phyloP scores from a whole-genome alignment of 1,284 basidiomycete genomes.

The Apiotrichum akiyoshidainum region DNA sequence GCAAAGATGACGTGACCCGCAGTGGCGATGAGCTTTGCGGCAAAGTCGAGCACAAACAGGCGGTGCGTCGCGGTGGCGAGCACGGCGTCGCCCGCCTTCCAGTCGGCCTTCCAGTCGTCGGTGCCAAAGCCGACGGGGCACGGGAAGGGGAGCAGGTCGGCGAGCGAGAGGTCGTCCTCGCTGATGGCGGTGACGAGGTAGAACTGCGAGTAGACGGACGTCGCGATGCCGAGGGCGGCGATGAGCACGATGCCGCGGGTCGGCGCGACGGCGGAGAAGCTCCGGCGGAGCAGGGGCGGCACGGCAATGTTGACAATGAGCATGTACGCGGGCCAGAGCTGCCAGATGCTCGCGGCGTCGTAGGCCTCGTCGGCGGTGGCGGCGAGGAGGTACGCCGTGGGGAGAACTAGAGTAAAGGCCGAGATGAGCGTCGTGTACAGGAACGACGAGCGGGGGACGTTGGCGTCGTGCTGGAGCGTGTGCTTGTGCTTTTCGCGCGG shows the following conservation, averaged over 20 bases:
- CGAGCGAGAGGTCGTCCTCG: background rate
- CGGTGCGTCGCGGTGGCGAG: conserved; percentile 3
- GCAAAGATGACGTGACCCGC: conserved; percentile 9
- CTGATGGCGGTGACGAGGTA: background rate
- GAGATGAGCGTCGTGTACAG: conserved; percentile 16
- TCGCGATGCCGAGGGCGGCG: conserved; percentile 10
- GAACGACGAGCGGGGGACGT: conserved; percentile 15
- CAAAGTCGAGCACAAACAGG: conserved; percentile 13
- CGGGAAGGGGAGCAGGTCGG: conserved; percentile 2
- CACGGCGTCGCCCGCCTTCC: too few relatives aligned
- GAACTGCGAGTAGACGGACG: conserved; percentile 1
- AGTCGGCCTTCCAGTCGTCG: background rate
- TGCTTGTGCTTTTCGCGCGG: conserved; percentile 9
- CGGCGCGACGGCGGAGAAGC: conserved; percentile 7
- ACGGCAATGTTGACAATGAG: conserved; percentile 15
- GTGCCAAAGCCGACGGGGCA: too few relatives aligned
- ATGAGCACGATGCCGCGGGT: conserved; percentile 14
- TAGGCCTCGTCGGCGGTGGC: conserved; percentile 2
- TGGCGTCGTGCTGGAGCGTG: conserved; percentile 14
- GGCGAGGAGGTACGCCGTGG: background rate
- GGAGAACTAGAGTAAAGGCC: conserved; percentile 9
- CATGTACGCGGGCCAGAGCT: conserved; percentile 18
- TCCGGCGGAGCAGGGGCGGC: conserved; percentile 11
- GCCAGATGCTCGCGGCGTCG: conserved; percentile 11
- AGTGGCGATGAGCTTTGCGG: conserved; percentile 5